Conservation (phyloP, 345 rosid species). For the Eucalyptus urophylla region DNA sequence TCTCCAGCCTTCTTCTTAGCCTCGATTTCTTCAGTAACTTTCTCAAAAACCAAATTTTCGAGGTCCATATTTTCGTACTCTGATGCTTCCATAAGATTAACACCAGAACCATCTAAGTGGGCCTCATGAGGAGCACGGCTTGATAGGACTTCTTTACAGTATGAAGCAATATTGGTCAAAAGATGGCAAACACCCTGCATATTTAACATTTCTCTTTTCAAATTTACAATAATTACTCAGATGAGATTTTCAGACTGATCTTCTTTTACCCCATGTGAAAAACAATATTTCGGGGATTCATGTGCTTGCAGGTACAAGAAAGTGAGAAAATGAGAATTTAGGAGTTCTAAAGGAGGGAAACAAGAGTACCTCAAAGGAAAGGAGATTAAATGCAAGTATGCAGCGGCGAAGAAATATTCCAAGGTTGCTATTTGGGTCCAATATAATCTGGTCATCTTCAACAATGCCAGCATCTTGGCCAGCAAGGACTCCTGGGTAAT, state of each 20-base stretch:
- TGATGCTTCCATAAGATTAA: slow-evolving; percentile 34
- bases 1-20: slow-evolving; percentile 49
- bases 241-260: not conserved
- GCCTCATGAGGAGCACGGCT: slow-evolving; percentile 34
- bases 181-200: slow-evolving; percentile 85
- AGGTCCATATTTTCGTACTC: slow-evolving; percentile 86
- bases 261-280: not conserved
- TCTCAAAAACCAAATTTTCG: slow-evolving; percentile 60
- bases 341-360: not conserved
- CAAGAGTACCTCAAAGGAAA: slow-evolving; percentile 67
- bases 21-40: slow-evolving; percentile 63
- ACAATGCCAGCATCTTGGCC: slow-evolving; percentile 51
- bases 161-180: slow-evolving; percentile 54
- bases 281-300: not conserved
- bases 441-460: slow-evolving; percentile 69
- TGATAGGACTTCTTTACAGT: slow-evolving; percentile 64
- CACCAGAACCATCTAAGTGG: slow-evolving; percentile 38
- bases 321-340: not conserved
- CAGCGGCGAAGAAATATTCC: slow-evolving; percentile 93
- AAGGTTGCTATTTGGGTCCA: slow-evolving; percentile 77
- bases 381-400: slow-evolving; percentile 62
- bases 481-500: slow-evolving; percentile 52
- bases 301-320: not conserved
- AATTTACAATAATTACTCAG: not conserved
- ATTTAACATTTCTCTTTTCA: not conserved